Conservation (phyloP, 192 early-diverging fungal species). For the Rhizophagus clarus region DNA sequence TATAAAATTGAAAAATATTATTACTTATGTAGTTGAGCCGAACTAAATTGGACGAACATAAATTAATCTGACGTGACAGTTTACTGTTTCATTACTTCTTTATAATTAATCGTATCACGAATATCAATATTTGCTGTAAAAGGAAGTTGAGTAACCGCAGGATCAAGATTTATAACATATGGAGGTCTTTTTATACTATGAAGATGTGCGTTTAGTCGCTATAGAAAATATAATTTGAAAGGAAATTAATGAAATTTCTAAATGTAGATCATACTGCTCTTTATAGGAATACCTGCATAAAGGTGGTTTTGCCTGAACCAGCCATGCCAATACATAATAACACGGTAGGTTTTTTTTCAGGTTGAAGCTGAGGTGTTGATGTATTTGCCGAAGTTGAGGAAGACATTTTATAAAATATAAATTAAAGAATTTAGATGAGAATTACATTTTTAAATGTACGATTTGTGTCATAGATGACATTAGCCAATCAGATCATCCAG, state of each 20-base stretch:
- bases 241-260: neutral
- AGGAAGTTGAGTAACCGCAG: constrained; percentile 83
- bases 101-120: constrained; percentile 97
- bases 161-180: constrained; percentile 95
- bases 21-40: neutral
- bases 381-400: neutral
- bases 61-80: neutral
- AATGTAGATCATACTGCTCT: neutral
- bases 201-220: constrained; percentile 89
- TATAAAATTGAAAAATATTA: constrained; percentile 30
- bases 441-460: no score
- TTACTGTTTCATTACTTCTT: constrained; percentile 97
- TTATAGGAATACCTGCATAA: constrained; percentile 77
- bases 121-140: constrained; percentile 98
- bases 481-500: no score
- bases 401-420: neutral
- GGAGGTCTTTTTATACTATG: constrained; percentile 72
- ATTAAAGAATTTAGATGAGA: neutral
- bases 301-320: constrained; percentile 93
- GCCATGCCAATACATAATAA: constrained; percentile 96
- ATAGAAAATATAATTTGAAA: neutral
- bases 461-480: no score
- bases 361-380: neutral
- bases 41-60: neutral
- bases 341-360: constrained; percentile 61